phyloP scores from a whole-genome alignment of 2,329 filamentous ascomycete genomes.

The Cladosporium sp. region DNA sequence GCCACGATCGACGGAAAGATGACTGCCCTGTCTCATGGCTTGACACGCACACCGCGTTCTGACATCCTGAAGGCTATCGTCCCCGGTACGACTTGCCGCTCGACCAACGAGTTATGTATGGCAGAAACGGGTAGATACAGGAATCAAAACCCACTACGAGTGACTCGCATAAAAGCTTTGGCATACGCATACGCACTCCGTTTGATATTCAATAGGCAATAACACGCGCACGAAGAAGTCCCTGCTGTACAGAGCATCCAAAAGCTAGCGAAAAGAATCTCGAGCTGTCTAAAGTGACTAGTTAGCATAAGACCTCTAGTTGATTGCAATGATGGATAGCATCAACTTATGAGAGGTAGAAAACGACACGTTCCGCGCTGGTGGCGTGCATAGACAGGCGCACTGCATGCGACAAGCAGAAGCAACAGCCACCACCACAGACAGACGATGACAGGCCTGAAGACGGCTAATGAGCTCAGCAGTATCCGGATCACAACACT shows the following conservation, averaged over 20 bases:
- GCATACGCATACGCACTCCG: neutral
- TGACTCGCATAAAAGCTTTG: neutral
- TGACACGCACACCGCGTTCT: neutral
- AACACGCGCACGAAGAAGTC: too few species aligned
- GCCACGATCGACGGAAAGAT: neutral
- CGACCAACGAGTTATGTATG: neutral
- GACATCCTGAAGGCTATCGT: neutral
- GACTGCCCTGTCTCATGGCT: neutral
- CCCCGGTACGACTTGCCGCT: neutral
- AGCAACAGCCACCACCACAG: neutral
- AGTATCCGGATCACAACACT: slow-evolving; percentile 2
- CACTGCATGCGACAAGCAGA: slow-evolving; percentile 12
- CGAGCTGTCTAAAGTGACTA: too few species aligned
- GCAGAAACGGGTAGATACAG: neutral
- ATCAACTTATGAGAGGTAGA: neutral
- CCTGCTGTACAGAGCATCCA: too few species aligned
- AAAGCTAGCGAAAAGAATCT: too few species aligned
- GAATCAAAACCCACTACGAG: neutral
- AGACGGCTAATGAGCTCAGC: slow-evolving; percentile 6
- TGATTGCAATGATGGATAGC: neutral
- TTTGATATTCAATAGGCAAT: neutral
- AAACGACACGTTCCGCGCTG: neutral
- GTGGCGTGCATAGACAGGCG: neutral
- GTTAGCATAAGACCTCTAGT: too few species aligned
- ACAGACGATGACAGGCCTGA: neutral